Base-by-base conservation (phyloP, 129 eudicot genomes). In the Lactuca sativa region DNA sequence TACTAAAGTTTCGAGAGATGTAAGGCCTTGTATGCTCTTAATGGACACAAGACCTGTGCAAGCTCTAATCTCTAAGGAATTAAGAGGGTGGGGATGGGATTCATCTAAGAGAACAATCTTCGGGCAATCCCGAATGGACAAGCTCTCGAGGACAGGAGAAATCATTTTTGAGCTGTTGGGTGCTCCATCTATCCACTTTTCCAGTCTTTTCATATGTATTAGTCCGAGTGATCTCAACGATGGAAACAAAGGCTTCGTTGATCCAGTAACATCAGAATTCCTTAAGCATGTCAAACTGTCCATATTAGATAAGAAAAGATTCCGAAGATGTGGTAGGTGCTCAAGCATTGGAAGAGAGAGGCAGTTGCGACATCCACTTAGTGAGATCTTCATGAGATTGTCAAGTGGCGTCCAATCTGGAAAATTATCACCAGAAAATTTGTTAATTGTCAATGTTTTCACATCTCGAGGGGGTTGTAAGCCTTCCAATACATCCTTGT, bases 241-340 rank as follows among this genome's bases (percentile, higher is more conserved):
- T 6, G 31, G 31, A 54, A 6, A 54, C 59, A 54, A 54, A 54
- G 59, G 59, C 59, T 54, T 54, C 9, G 12, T 54, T 54, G 12
- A 30, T 54, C 59, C 9, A 15, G 59, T 25, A 25, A 25, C 18
- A 17, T 6, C 16, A 2, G 47, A 43, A 64, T 16, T 18, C 14
- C 60, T 44, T 33, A 74, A 56, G 44, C 64, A 16, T 21, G 59
- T 66, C 44, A 74, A 3, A 17, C 47, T 56, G 3, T 25, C 59
- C 79, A 74, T 63, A 6, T n/a, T 44, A 4, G 8, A 30, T 9
- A 74, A 47, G 40, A 9, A 37, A 9, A 64, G 37, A 18, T 44
- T 12, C 11, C 54, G 18, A 33, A 73, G 70, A 18, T 7, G 47
- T 21, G 70, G 70, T 25, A 25, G 30, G 30, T 25, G 30, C 30